phyloP scores from a whole-genome alignment of 441 rosid genomes.

The Gossypium lobatum region DNA sequence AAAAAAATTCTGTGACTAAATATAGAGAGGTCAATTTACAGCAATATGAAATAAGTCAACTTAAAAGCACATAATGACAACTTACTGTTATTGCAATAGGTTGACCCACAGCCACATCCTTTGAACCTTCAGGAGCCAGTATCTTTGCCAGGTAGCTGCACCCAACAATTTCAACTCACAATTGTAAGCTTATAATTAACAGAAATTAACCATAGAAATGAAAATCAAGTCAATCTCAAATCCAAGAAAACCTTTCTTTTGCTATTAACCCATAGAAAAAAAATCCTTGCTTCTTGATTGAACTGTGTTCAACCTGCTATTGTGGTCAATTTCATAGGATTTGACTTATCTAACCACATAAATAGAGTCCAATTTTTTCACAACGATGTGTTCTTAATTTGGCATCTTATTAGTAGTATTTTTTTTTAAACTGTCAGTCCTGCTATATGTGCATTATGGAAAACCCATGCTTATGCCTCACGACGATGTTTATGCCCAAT shows the following conservation, averaged over 20 bases:
- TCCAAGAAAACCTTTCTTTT: not conserved
- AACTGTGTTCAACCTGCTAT: not conserved
- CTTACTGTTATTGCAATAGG: conserved; percentile 67
- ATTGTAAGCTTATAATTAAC: not conserved
- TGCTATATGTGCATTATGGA: not conserved
- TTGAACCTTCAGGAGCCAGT: conserved; percentile 63
- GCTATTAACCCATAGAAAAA: not conserved
- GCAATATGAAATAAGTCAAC: not conserved
- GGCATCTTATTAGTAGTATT: not conserved
- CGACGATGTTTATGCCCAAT: not conserved
- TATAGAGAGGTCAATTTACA: not conserved
- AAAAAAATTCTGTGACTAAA: not conserved
- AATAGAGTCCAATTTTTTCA: not conserved
- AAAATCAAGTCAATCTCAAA: not conserved
- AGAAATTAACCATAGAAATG: not conserved
- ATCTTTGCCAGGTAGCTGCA: conserved; percentile 71
- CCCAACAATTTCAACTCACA: conserved; percentile 19
- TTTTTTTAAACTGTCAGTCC: not conserved
- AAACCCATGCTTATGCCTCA: not conserved
- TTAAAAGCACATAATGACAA: conserved; percentile 13
- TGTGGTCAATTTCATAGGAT: not conserved
- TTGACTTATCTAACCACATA: not conserved
- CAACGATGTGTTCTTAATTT: not conserved
- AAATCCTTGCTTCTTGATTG: not conserved
- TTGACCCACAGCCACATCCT: conserved; percentile 67